Evolutionary conservation across 306 rosid species (phyloP).

Genomic region (Rosa chinensis): DNA sequence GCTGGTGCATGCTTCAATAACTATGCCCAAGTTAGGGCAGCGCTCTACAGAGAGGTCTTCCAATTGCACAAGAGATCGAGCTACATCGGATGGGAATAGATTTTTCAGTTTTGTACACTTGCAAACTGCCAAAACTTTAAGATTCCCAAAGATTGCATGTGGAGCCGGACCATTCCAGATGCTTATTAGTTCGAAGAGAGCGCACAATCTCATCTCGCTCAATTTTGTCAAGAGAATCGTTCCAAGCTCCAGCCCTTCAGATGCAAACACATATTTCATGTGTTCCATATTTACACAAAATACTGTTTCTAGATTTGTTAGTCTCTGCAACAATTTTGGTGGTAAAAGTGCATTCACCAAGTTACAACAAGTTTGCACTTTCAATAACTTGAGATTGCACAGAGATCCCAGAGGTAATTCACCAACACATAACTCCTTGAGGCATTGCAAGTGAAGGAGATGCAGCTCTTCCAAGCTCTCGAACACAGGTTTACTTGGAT

Average conservation of each 20-base stretch:
- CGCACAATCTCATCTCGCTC: not conserved
- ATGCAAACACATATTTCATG: not conserved
- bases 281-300: not conserved
- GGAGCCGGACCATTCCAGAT: not conserved
- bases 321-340: not conserved
- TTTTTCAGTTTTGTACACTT: not conserved
- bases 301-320: not conserved
- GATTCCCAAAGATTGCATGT: not conserved
- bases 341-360: not conserved
- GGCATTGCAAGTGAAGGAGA: not conserved
- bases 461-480: not conserved
- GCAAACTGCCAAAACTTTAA: not conserved
- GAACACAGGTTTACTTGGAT: not conserved
- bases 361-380: not conserved
- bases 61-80: not conserved
- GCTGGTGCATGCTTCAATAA: not conserved
- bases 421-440: not conserved
- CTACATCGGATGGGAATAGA: not conserved
- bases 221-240: not conserved
- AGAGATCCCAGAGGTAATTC: not conserved
- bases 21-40: not conserved
- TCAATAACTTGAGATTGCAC: not conserved
- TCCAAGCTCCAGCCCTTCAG: not conserved
- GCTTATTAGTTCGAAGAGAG: not conserved
- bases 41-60: constrained; percentile 6